Conservation (phyloP, 2,329 filamentous ascomycete genomes). For the Drechslerella dactyloides region DNA sequence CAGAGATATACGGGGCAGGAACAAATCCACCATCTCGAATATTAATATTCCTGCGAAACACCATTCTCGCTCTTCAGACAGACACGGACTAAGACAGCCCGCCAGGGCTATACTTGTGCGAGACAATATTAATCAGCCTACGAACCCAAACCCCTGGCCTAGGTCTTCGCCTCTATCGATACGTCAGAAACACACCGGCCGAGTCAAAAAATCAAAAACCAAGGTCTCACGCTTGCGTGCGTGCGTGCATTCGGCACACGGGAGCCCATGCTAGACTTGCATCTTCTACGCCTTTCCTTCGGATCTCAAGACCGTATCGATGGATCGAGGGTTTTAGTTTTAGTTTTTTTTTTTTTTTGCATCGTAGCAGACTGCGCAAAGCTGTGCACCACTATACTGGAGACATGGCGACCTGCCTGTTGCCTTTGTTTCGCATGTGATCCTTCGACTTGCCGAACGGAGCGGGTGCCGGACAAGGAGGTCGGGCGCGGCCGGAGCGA, state of each 20-base stretch:
- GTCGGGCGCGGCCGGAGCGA: conserved; percentile 35
- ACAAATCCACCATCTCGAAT: conserved; percentile 3
- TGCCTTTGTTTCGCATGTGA: conserved; percentile 42
- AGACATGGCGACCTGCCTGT: too few relatives aligned
- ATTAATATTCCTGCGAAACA: conserved; percentile 21
- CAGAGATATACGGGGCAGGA: not conserved
- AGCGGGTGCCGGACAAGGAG: conserved; percentile 11
- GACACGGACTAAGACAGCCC: too few relatives aligned
- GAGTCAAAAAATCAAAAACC: too few relatives aligned
- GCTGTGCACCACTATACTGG: too few relatives aligned
- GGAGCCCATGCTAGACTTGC: conserved; percentile 13
- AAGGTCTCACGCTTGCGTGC: too few relatives aligned
- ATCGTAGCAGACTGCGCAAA: not conserved
- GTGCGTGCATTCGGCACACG: too few relatives aligned
- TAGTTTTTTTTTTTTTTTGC: not conserved
- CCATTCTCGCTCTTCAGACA: not conserved
- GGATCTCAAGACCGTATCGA: conserved; percentile 36
- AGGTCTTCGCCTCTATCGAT: conserved; percentile 28
- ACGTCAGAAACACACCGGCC: conserved; percentile 22
- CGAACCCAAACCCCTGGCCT: not conserved
- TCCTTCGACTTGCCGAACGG: conserved; percentile 48
- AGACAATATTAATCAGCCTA: not conserved
- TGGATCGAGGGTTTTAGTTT: conserved; percentile 11
- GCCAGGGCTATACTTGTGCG: not conserved
- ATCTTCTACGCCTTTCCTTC: conserved; percentile 7